Evolutionary conservation across 108 stramenopile genomes (phyloP), one percentile per base, ranked within the genome.

Genomic region (Pseudonitzschia multiseries): DNA sequence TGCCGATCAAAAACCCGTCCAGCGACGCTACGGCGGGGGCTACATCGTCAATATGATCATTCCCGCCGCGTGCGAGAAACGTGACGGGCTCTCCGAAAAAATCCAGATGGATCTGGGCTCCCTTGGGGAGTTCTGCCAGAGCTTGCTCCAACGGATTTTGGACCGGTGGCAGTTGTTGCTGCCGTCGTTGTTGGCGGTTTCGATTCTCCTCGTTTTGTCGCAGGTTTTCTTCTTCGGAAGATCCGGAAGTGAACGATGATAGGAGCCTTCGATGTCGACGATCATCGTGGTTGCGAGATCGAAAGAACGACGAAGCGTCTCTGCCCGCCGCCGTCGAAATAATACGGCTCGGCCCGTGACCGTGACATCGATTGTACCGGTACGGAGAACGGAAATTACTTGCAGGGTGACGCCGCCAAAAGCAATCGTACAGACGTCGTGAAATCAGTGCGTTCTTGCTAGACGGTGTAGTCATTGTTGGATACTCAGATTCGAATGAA

Each of bases 71-170:
- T 59, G 76, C 74, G 42, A 73, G 31, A 73, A 93, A 90, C 24
- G 89, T 90, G 42, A 90, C 75, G 26, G 89, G 83, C 67, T 93
- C 92, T 36, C 86, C 89, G 53, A 90, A 93, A 79, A 93, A 90
- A 70, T 93, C 92, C n/a, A 86, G 41, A 21, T 85, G 82, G 59
- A 78, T 51, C 54, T 78, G 78, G n/a, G 52, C 86, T 73, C 71
- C 78, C 5, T 79, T 42, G 13, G 78, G 71, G 13, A 79, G 72
- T 52, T 69, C 40, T 28, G 57, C 56, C 0, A 73, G 22, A 41
- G 78, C 71, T 57, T 56, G 64, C 43, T 77, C 76, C 27, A 56
- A 44, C 10, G 76, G 70, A 57, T 70, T 53, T 57, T 56, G 44
- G 13, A 68, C 50, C 2, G 50, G 50, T 51, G 66, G 52, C 13